Evolutionary conservation across 2,329 filamentous ascomycete genomes (phyloP).

Genomic region (Nemania diffusa): DNA sequence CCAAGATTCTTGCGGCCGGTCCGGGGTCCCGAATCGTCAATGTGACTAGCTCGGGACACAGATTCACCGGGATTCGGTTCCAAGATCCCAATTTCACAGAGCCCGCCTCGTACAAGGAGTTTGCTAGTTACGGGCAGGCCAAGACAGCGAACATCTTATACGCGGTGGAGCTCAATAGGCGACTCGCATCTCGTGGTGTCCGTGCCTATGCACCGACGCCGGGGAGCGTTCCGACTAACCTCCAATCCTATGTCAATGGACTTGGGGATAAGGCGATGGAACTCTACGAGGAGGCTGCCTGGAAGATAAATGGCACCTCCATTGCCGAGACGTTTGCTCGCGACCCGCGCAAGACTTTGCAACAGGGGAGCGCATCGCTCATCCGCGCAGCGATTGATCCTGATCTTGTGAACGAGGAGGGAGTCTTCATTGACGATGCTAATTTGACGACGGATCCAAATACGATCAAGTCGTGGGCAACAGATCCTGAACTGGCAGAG

Average conservation of each 20-base stretch:
- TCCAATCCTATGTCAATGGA: conserved; percentile 37
- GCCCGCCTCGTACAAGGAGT: conserved; percentile 49
- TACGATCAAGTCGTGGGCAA: conserved; percentile 49
- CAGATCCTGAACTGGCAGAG: conserved; percentile 50
- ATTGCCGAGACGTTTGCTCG: conserved; percentile 36
- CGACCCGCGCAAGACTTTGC: conserved; percentile 48
- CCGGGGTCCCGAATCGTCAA: conserved; percentile 39
- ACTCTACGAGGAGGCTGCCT: conserved; percentile 36
- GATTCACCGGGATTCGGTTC: conserved; percentile 42
- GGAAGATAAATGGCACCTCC: conserved; percentile 41
- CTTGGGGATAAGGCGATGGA: conserved; percentile 33
- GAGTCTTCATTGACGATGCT: conserved; percentile 51
- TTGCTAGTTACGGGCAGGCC: conserved; percentile 55
- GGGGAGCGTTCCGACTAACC: conserved; percentile 48
- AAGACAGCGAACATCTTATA: conserved; percentile 60
- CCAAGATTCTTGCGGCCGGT: conserved; percentile 40
- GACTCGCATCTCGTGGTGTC: conserved; percentile 44
- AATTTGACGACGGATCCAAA: conserved; percentile 46
- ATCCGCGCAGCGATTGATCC: conserved; percentile 58
- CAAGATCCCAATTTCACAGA: conserved; percentile 46
- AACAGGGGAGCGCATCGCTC: conserved; percentile 56
- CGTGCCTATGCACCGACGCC: conserved; percentile 54
- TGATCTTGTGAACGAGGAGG: conserved; percentile 47
- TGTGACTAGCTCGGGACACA: conserved; percentile 42
- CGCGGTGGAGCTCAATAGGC: conserved; percentile 50